These are phyloP conservation scores for Fusarium napiforme DNA, from an alignment of 2,329 filamentous ascomycete species.

Conservation along the genomic window DNA sequence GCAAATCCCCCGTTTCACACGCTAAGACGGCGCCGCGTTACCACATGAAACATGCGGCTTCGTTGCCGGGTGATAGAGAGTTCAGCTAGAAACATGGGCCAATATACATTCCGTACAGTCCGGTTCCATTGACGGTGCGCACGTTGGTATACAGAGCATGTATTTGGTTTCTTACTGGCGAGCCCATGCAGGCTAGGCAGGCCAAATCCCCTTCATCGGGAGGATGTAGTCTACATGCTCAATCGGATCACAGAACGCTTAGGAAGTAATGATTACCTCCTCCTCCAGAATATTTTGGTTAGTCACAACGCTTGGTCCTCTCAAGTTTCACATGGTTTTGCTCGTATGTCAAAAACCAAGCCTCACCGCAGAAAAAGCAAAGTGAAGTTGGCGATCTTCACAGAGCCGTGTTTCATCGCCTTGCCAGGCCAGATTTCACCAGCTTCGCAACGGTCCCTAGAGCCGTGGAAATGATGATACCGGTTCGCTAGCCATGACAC, in stretches of 20 bases:
- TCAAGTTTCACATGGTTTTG: constrained; percentile 4
- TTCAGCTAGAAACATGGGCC: background rate
- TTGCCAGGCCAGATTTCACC: background rate
- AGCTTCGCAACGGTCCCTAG: background rate
- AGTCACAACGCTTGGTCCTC: background rate
- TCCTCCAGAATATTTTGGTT: background rate
- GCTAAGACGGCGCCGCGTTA: constrained; percentile 19
- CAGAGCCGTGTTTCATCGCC: background rate
- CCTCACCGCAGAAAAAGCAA: constrained; percentile 30
- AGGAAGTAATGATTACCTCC: background rate
- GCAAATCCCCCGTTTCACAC: constrained; percentile 30
- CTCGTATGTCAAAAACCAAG: constrained; percentile 18
- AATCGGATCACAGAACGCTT: background rate
- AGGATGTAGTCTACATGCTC: background rate
- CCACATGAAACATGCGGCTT: constrained; percentile 42
- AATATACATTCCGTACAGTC: background rate
- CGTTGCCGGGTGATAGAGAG: constrained; percentile 17
- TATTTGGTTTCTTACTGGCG: background rate
- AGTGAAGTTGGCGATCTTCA: background rate
- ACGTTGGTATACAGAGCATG: background rate
- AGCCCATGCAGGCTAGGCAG: background rate
- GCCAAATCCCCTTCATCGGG: background rate
- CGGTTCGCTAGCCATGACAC: background rate
- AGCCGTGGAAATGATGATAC: background rate
- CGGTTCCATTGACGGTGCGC: background rate